A percentile compares a stretch with the other conserved stretches of the same genome.
Evolutionary conservation across 2,329 filamentous ascomycete species (phyloP).

Genomic region (Knufia petricola): DNA sequence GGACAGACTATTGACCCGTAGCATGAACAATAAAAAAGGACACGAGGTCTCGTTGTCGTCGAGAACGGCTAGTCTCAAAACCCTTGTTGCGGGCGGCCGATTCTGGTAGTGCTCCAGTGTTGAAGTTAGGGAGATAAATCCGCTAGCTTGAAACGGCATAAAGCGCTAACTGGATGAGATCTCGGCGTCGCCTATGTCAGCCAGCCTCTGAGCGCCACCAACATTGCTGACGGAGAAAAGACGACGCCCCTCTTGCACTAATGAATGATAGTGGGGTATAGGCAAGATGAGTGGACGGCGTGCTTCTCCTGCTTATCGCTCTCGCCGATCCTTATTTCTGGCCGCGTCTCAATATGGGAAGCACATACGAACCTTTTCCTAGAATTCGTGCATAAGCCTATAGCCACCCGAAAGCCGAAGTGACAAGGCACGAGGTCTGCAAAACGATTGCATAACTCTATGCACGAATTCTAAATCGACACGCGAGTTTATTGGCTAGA

Average conservation of each 20-base stretch:
- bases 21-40: not conserved
- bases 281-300: not conserved
- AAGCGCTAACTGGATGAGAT: not conserved
- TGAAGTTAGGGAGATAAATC: not conserved
- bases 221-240: constrained; percentile 5
- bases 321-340: not conserved
- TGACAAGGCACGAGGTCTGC: too few species aligned
- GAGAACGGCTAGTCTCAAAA: constrained; percentile 2
- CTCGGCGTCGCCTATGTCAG: not conserved
- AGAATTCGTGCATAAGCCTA: too few species aligned
- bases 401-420: too few species aligned
- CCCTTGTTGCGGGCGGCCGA: not conserved
- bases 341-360: too few species aligned
- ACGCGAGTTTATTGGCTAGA: too few species aligned
- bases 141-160: not conserved
- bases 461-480: too few species aligned
- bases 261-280: not conserved
- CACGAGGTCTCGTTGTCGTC: not conserved
- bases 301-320: not conserved
- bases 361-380: too few species aligned
- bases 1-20: not conserved
- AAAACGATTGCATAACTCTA: too few species aligned
- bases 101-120: not conserved
- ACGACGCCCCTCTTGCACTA: not conserved
- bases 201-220: constrained; percentile 6